These are phyloP conservation scores for Coemansia sp. DNA, from an alignment of 371 early-diverging fungal genomes.

Conservation along the genomic window DNA sequence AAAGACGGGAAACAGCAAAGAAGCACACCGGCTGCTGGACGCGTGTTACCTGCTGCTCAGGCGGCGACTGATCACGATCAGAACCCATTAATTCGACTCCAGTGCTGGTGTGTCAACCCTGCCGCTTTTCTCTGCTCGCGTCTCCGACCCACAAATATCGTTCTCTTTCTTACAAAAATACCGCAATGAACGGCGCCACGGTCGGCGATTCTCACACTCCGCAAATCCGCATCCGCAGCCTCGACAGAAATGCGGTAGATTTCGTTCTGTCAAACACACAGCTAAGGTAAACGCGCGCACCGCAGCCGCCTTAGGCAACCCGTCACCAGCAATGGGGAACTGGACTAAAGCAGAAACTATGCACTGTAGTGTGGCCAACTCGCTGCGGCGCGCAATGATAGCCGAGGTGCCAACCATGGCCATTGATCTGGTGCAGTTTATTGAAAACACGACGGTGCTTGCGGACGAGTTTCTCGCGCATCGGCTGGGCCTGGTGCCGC, in stretches of 20 bases:
- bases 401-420: constrained; percentile 99
- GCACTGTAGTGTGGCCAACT: constrained; percentile 82
- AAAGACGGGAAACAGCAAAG: too few relatives aligned
- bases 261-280: constrained; percentile 78
- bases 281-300: constrained; percentile 53
- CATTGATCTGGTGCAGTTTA: constrained; percentile 97
- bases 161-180: too few relatives aligned
- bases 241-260: constrained; percentile 67
- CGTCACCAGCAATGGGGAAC: constrained; percentile 7
- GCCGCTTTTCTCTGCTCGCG: too few relatives aligned
- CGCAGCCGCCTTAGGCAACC: constrained; percentile 35
- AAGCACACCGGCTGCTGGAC: too few relatives aligned
- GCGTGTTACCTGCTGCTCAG: too few relatives aligned
- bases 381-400: constrained; percentile 94
- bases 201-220: constrained; percentile 58
- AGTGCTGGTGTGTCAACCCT: too few relatives aligned
- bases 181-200: constrained; percentile 23
- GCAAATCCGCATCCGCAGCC: constrained; percentile 68
- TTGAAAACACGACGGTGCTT: constrained; percentile 93
- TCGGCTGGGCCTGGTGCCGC: constrained; percentile 96
- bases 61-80: too few relatives aligned
- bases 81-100: too few relatives aligned
- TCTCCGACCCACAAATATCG: too few relatives aligned
- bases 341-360: not conserved
- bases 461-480: constrained; percentile 99